Conservation (phyloP, 352 stramenopile genomes). For the Peronospora farinosa region DNA sequence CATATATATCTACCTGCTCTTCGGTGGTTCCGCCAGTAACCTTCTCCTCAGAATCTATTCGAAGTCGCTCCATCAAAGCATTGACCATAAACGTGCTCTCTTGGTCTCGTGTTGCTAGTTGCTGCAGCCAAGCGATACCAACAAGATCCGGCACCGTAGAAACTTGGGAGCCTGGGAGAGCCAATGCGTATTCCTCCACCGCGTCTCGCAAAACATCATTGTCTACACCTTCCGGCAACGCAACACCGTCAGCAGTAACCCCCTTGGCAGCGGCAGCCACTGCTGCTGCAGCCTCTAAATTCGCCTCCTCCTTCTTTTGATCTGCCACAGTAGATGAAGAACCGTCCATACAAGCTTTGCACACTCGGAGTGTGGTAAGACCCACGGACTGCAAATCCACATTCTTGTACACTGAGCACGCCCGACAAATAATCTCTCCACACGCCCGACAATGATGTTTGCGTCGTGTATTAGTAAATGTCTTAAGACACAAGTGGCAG, state of each 20-base stretch:
- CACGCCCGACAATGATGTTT: constrained; percentile 79
- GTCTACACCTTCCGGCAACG: constrained; percentile 39
- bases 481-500: constrained; percentile 79
- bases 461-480: constrained; percentile 69
- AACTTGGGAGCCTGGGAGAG: constrained; percentile 46
- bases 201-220: constrained; percentile 45
- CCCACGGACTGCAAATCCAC: constrained; percentile 71
- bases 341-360: constrained; percentile 74
- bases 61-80: constrained; percentile 63
- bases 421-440: constrained; percentile 80
- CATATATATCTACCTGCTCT: constrained; percentile 78
- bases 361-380: constrained; percentile 69
- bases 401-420: constrained; percentile 72
- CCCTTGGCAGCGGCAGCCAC: constrained; percentile 14
- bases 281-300: constrained; percentile 16
- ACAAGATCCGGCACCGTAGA: constrained; percentile 67
- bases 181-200: constrained; percentile 70
- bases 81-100: constrained; percentile 66
- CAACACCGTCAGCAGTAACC: constrained; percentile 14
- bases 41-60: constrained; percentile 34
- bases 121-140: constrained; percentile 68
- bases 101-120: constrained; percentile 60
- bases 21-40: constrained; percentile 12
- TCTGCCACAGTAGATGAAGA: constrained; percentile 20
- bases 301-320: constrained; percentile 20